These are phyloP conservation scores for Singerocomus inundabilis DNA, from an alignment of 1,284 basidiomycete genomes.

Conservation along the genomic window DNA sequence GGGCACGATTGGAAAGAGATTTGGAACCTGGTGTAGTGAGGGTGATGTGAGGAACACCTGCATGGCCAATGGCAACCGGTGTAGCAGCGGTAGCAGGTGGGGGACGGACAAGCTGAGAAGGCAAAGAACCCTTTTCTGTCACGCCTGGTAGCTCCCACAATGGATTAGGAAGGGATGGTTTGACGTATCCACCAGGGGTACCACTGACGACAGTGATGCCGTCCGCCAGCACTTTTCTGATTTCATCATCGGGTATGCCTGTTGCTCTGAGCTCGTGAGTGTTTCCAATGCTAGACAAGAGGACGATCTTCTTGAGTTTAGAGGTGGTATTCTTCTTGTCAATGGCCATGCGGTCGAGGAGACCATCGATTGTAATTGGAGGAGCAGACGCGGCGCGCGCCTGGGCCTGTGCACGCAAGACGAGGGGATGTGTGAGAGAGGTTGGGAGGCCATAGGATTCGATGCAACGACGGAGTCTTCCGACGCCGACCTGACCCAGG, in stretches of 20 bases:
- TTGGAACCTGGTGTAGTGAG: slow-evolving; percentile 97
- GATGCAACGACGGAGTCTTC: slow-evolving; percentile 79
- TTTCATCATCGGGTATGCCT: slow-evolving; percentile 77
- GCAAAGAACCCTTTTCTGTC: slow-evolving; percentile 17
- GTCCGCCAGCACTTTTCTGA: slow-evolving; percentile 78
- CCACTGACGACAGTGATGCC: slow-evolving; percentile 75
- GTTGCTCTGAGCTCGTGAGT: slow-evolving; percentile 93
- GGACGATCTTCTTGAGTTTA: slow-evolving; percentile 87
- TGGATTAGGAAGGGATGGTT: slow-evolving; percentile 45
- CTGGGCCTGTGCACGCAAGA: slow-evolving; percentile 50
- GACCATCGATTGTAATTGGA: slow-evolving; percentile 73
- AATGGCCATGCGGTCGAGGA: slow-evolving; percentile 91
- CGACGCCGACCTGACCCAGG: slow-evolving; percentile 86
- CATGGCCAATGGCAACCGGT: neutral
- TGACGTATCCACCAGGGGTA: slow-evolving; percentile 43
- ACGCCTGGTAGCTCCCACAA: slow-evolving; percentile 22
- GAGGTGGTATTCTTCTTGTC: slow-evolving; percentile 98
- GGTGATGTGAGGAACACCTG: slow-evolving; percentile 44
- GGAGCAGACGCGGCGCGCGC: slow-evolving; percentile 56
- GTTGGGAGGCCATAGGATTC: slow-evolving; percentile 88
- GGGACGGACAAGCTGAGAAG: slow-evolving; percentile 20
- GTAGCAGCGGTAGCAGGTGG: neutral
- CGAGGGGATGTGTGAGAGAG: slow-evolving; percentile 66
- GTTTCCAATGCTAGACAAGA: slow-evolving; percentile 87
- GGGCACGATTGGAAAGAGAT: slow-evolving; percentile 93